Evolutionary conservation across 495 filamentous ascomycete genomes (phyloP).

Genomic region (Penicillium coprophilum): DNA sequence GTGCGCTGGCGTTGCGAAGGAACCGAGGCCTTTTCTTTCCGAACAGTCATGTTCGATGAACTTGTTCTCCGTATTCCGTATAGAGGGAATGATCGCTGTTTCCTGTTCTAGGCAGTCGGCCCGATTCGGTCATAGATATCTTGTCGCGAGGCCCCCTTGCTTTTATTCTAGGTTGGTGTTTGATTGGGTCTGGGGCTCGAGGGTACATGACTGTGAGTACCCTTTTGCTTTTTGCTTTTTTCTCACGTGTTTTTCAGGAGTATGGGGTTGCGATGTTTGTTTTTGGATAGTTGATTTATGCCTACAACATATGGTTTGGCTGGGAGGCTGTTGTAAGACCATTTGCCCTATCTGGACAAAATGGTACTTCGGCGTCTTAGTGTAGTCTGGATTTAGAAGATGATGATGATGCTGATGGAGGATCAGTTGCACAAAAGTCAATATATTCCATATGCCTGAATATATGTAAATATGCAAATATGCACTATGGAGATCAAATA

Average conservation of each 20-base stretch:
- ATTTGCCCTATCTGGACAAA: not conserved
- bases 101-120: not conserved
- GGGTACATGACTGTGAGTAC: slow-evolving; percentile 12
- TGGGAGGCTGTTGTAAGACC: not conserved
- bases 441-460: not conserved
- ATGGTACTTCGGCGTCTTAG: not conserved
- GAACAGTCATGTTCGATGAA: not conserved
- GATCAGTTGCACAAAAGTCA: not conserved
- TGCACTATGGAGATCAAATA: not conserved
- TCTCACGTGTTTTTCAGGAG: not conserved
- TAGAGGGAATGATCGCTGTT: not conserved
- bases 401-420: not conserved
- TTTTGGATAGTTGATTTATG: not conserved
- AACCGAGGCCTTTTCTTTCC: not conserved
- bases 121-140: not conserved
- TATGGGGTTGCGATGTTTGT: not conserved
- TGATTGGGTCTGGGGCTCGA: slow-evolving; percentile 10
- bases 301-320: not conserved
- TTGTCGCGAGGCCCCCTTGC: slow-evolving; percentile 20
- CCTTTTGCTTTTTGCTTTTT: slow-evolving; percentile 2
- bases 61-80: too few relatives aligned
- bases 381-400: not conserved
- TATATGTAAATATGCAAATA: not conserved
- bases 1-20: not conserved
- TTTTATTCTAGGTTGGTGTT: slow-evolving; percentile 16